A percentile compares a stretch with the other conserved stretches of the same genome.
Evolutionary conservation across 208 protist genomes (phyloP).

Genomic region (Trypanosomatidae sp.): DNA sequence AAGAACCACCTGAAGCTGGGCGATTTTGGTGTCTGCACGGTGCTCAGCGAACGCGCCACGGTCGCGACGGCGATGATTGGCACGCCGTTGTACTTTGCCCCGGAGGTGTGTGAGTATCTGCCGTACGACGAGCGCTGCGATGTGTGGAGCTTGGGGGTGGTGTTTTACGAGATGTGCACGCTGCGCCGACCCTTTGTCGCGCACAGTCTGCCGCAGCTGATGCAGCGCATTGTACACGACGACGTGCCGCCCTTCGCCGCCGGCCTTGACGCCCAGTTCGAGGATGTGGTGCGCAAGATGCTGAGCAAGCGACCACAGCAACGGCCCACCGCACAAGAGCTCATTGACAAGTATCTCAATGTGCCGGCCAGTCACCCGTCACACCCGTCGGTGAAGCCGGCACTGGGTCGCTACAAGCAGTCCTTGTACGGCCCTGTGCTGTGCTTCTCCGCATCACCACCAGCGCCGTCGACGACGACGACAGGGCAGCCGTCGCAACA

Average conservation of each 20-base stretch:
- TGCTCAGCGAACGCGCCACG: constrained; percentile 44
- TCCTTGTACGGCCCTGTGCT: constrained; percentile 57
- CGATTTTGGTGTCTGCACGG: constrained; percentile 83
- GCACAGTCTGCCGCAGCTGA: constrained; percentile 46
- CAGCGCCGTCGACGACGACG: too few relatives aligned
- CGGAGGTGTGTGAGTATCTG: constrained; percentile 80
- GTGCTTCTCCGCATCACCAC: constrained; percentile 22
- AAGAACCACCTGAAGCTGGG: constrained; percentile 88
- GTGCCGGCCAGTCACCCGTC: constrained; percentile 68
- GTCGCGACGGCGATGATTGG: constrained; percentile 73
- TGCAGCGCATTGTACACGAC: constrained; percentile 51
- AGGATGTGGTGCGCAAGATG: constrained; percentile 70
- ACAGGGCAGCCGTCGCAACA: too few relatives aligned
- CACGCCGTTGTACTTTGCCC: constrained; percentile 88
- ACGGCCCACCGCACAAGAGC: constrained; percentile 61
- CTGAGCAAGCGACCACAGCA: constrained; percentile 49
- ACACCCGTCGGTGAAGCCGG: constrained; percentile 66
- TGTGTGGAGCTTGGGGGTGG: constrained; percentile 93
- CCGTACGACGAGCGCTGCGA: constrained; percentile 87
- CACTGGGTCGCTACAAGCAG: constrained; percentile 50
- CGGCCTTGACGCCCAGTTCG: constrained; percentile 41
- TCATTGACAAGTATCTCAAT: constrained; percentile 66
- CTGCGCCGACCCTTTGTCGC: constrained; percentile 66
- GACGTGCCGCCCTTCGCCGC: constrained; percentile 61
- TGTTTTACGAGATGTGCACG: constrained; percentile 93